Percentiles rank a stretch among this genome's conserved stretches.
Conservation (phyloP, 2,329 filamentous ascomycete genomes). For the Malbranchea cinnamomea region DNA sequence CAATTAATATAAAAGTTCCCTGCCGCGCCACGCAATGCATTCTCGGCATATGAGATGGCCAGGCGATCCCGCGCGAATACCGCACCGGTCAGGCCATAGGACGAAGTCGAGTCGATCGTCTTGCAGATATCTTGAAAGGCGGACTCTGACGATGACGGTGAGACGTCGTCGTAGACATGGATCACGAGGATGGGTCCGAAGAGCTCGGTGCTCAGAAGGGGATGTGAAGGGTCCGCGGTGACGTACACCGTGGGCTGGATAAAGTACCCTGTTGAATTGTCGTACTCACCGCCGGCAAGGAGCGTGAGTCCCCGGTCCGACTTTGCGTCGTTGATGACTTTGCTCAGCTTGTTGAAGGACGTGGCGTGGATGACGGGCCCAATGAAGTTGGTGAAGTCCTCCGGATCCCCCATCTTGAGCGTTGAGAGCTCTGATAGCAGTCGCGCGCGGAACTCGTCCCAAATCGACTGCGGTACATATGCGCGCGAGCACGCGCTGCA, state of each 20-base stretch:
- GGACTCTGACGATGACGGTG: conserved; percentile 40
- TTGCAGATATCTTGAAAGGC: conserved; percentile 45
- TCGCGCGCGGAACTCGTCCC: conserved; percentile 53
- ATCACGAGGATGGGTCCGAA: conserved; percentile 65
- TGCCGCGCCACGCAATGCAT: conserved; percentile 23
- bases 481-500: conserved; percentile 71
- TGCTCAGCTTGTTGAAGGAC: conserved; percentile 66
- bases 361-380: conserved; percentile 73
- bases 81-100: conserved; percentile 29
- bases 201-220: conserved; percentile 61
- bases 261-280: conserved; percentile 66
- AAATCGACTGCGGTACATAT: conserved; percentile 63
- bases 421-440: conserved; percentile 54
- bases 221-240: conserved; percentile 58
- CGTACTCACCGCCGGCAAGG: conserved; percentile 61
- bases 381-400: conserved; percentile 63
- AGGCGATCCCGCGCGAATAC: conserved; percentile 27
- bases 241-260: conserved; percentile 71
- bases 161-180: conserved; percentile 62
- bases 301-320: conserved; percentile 59
- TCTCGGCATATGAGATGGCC: conserved; percentile 21
- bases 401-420: conserved; percentile 56
- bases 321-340: conserved; percentile 68
- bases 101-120: conserved; percentile 27
- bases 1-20: conserved; percentile 32